Evolutionary conservation across 2,329 filamentous ascomycete genomes (phyloP).

Genomic region (Hirsutella minnesotensis): DNA sequence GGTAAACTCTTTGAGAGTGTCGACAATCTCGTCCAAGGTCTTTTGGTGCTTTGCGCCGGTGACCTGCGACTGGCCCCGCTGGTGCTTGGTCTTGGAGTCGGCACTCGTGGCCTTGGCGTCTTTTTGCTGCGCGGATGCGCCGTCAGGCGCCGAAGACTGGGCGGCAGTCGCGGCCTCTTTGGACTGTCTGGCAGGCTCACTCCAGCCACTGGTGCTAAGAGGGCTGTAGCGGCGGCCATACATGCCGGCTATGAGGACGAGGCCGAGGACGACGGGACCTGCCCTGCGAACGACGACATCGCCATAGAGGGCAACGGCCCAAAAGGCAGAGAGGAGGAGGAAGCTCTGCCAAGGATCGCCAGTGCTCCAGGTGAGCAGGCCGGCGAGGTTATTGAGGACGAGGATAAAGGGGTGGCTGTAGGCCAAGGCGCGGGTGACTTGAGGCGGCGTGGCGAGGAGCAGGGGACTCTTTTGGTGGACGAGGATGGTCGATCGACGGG

Average conservation of each 20-base stretch:
- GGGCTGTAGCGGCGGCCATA: constrained; percentile 84
- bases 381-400: constrained; percentile 74
- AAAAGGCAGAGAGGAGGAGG: constrained; percentile 72
- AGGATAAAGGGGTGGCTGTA: constrained; percentile 93
- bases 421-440: constrained; percentile 85
- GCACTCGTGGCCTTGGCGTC: constrained; percentile 10
- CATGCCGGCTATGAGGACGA: constrained; percentile 78
- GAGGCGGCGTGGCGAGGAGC: constrained; percentile 83
- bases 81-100: constrained; percentile 24
- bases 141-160: constrained; percentile 8
- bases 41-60: constrained; percentile 72
- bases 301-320: constrained; percentile 77
- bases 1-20: constrained; percentile 83
- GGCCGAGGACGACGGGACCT: constrained; percentile 72
- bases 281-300: constrained; percentile 70
- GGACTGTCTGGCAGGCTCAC: constrained; percentile 30
- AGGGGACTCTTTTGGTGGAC: constrained; percentile 95
- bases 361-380: constrained; percentile 86
- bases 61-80: constrained; percentile 40
- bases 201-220: constrained; percentile 72
- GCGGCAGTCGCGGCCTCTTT: constrained; percentile 10
- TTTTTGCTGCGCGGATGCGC: constrained; percentile 13
- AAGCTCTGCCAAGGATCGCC: constrained; percentile 97
- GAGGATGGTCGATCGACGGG: constrained; percentile 77
- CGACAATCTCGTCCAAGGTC: constrained; percentile 92